These are phyloP conservation scores for Phaeoacremonium minimum DNA, from an alignment of 2,329 filamentous ascomycete species.

Conservation along the genomic window DNA sequence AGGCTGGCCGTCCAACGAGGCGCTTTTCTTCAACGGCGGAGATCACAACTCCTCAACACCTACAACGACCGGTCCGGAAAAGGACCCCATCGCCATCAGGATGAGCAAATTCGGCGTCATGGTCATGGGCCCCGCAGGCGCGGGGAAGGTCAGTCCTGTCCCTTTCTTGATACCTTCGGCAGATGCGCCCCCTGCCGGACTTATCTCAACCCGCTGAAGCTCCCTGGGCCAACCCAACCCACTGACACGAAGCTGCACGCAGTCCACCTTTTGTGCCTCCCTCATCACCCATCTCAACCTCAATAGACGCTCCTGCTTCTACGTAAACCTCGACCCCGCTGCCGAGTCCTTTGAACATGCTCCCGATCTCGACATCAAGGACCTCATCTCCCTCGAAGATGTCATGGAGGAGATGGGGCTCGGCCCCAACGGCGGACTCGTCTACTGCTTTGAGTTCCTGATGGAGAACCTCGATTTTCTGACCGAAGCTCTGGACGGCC, in stretches of 20 bases:
- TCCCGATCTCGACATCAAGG: slow-evolving; percentile 92
- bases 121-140: slow-evolving; percentile 93
- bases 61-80: slow-evolving; percentile 1
- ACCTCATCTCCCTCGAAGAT: slow-evolving; percentile 88
- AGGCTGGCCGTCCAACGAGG: too few relatives aligned
- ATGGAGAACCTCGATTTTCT: slow-evolving; percentile 93
- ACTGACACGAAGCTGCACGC: slow-evolving; percentile 2
- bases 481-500: slow-evolving; percentile 74
- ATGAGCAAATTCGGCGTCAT: slow-evolving; percentile 96
- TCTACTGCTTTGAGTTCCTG: slow-evolving; percentile 96
- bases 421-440: slow-evolving; percentile 86
- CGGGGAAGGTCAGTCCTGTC: slow-evolving; percentile 67
- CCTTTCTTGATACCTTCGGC: too few relatives aligned
- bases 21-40: too few relatives aligned
- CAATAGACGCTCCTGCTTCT: slow-evolving; percentile 90
- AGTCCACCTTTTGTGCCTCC: slow-evolving; percentile 91
- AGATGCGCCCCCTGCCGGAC: neutral
- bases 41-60: too few relatives aligned
- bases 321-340: slow-evolving; percentile 96
- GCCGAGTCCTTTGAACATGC: slow-evolving; percentile 89
- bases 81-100: slow-evolving; percentile 14
- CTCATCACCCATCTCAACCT: slow-evolving; percentile 90
- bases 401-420: slow-evolving; percentile 94
- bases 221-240: slow-evolving; percentile 1
- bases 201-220: neutral